A percentile compares a stretch with the other conserved stretches of the same genome.
Conservation (phyloP, 2,329 filamentous ascomycete genomes). For the Albophoma yamanashiensis region DNA sequence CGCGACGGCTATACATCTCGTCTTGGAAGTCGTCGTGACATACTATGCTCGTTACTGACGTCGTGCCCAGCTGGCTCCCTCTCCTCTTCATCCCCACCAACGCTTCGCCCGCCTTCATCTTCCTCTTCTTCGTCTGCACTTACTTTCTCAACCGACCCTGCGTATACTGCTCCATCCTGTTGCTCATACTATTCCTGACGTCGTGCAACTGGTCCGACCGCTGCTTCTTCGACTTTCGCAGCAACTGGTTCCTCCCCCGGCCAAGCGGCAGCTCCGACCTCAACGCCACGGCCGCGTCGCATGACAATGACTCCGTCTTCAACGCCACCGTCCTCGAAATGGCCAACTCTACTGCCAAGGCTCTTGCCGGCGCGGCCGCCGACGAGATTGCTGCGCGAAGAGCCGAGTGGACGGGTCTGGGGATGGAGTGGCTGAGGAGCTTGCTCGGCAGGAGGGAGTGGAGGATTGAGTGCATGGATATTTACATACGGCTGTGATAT, state of each 20-base stretch:
- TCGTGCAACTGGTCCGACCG: constrained; percentile 83
- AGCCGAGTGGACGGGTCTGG: constrained; percentile 64
- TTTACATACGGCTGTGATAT: constrained; percentile 58
- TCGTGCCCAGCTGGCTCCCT: constrained; percentile 58
- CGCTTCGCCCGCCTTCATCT: constrained; percentile 74
- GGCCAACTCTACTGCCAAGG: constrained; percentile 59
- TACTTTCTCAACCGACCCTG: constrained; percentile 96
- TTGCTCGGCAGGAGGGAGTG: constrained; percentile 76
- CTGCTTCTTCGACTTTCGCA: constrained; percentile 86
- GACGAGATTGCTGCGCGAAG: constrained; percentile 46
- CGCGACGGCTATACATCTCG: neutral
- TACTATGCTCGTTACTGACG: neutral
- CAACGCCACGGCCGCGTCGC: constrained; percentile 8
- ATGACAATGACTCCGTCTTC: constrained; percentile 17
- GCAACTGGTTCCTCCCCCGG: constrained; percentile 89
- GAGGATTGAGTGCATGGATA: constrained; percentile 83
- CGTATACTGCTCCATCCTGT: constrained; percentile 93
- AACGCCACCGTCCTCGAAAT: constrained; percentile 42
- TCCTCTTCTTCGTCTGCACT: constrained; percentile 83
- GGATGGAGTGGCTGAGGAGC: constrained; percentile 77
- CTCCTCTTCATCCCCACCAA: constrained; percentile 84
- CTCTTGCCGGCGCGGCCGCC: constrained; percentile 55
- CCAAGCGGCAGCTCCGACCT: constrained; percentile 21
- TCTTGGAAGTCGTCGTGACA: neutral
- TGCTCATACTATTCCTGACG: constrained; percentile 87